Percentiles rank a stretch among this genome's conserved stretches.
Evolutionary conservation across 192 early-diverging fungal genomes (phyloP).

Genomic region (Dissophora globulifera): DNA sequence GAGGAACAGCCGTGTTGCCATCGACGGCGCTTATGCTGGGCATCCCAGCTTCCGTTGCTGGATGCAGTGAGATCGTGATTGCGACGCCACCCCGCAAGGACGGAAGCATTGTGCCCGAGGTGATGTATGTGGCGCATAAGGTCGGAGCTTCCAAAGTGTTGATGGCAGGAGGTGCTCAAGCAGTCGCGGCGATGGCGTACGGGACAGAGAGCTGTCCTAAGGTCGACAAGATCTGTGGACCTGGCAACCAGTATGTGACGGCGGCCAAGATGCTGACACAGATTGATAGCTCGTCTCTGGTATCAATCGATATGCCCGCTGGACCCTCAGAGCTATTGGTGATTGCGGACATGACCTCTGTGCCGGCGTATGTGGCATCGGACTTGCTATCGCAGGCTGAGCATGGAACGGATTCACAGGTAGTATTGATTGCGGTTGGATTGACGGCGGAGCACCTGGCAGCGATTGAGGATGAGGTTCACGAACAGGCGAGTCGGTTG

Average conservation of each 20-base stretch:
- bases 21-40: conserved; percentile 97
- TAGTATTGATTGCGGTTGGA: conserved; percentile 90
- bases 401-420: conserved; percentile 96
- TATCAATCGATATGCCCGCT: conserved; percentile 99
- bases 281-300: conserved; percentile 93
- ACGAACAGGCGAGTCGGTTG: conserved; percentile 82
- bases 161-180: conserved; percentile 96
- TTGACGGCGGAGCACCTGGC: conserved; percentile 73
- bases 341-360: conserved; percentile 87
- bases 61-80: conserved; percentile 94
- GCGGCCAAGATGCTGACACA: conserved; percentile 98
- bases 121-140: conserved; percentile 98
- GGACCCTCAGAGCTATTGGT: conserved; percentile 99
- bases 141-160: conserved; percentile 93
- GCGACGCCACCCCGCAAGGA: conserved; percentile 94
- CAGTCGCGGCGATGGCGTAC: conserved; percentile 98
- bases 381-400: conserved; percentile 98
- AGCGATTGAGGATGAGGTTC: conserved; percentile 83
- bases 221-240: conserved; percentile 99
- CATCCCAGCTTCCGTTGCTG: conserved; percentile 96
- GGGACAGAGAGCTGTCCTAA: conserved; percentile 96
- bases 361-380: conserved; percentile 93
- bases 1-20: conserved; percentile 96
- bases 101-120: conserved; percentile 93
- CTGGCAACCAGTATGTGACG: conserved; percentile 99